Base-by-base conservation (phyloP, 1,284 basidiomycete genomes). In the Butyriboletus regius region DNA sequence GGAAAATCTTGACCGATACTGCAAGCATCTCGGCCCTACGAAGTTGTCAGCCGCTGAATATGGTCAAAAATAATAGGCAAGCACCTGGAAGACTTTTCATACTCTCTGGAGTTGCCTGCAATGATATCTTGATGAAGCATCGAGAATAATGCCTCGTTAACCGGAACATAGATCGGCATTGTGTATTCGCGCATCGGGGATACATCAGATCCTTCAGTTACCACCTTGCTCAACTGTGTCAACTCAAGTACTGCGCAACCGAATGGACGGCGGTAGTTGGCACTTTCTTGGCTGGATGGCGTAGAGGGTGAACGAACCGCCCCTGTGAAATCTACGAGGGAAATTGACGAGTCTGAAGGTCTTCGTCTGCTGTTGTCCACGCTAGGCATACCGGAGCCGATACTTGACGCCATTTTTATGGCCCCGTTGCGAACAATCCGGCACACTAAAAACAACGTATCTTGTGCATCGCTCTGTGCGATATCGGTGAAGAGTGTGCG, bases 91-190 rank as follows among this genome's bases (percentile, higher is more conserved):
- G 88, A 90, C 62, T 89, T 91, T 61, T 91, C 88, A 59, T 83
- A 93, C 59, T 93, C 88, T 62, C 83, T 85, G 14, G 71, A 74
- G 51, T 90, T 85, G 52, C 80, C 80, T 17, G 82, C 82, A 55
- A 98, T 89, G 65, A 98, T 90, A 66, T 93, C 92, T 68, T 97
- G 91, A 68, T 98, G 95, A 37, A 98, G 75, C 71, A 88, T 95
- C 7, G 91, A 91, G 66, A 96, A 97, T 17, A 83, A 78, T 2
- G 82, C 78, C 66, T 98, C 95, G 60, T 88, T 88, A 8, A 76
- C 76, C 0, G 95, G 88, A 0, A 86, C 77, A 59, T 82, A 95
- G 53, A 98, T 96, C 0, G 88, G 88, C 85, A 98, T 93, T 4
- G 79, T 79, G 59, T 91, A 77, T 62, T 96, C 92, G 48, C 77